These are phyloP conservation scores for Scleromitrula shiraiana DNA, from an alignment of 2,329 filamentous ascomycete species.

Conservation along the genomic window DNA sequence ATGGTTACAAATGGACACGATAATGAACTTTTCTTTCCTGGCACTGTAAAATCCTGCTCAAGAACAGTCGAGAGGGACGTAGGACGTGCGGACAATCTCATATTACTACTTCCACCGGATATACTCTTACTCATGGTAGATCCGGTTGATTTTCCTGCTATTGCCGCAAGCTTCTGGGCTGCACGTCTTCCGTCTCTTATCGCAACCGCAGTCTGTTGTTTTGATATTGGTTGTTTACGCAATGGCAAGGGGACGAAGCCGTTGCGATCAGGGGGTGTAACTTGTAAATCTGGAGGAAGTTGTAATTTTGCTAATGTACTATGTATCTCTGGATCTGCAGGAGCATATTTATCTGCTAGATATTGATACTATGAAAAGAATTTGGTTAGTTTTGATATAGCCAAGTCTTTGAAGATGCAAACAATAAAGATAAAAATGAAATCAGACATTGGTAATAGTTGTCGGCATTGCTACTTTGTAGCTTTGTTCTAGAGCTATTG, in stretches of 20 bases:
- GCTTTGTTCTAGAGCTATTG: slow-evolving; percentile 79
- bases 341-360: slow-evolving; percentile 60
- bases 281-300: slow-evolving; percentile 42
- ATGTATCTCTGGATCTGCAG: slow-evolving; percentile 53
- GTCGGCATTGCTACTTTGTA: slow-evolving; percentile 50
- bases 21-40: slow-evolving; percentile 70
- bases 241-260: slow-evolving; percentile 28
- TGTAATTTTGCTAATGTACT: slow-evolving; percentile 60
- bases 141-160: slow-evolving; percentile 35
- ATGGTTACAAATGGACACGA: slow-evolving; percentile 66
- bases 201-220: slow-evolving; percentile 53
- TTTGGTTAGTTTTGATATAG: slow-evolving; percentile 23
- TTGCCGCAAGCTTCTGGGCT: slow-evolving; percentile 43
- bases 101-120: slow-evolving; percentile 32
- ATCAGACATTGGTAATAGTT: slow-evolving; percentile 42
- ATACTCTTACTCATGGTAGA: slow-evolving; percentile 37
- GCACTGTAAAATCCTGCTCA: slow-evolving; percentile 85
- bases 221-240: slow-evolving; percentile 28
- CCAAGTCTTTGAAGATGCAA: neutral
- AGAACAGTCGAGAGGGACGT: slow-evolving; percentile 58
- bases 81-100: slow-evolving; percentile 34
- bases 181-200: slow-evolving; percentile 57
- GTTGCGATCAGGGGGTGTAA: slow-evolving; percentile 20
- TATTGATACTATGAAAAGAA: slow-evolving; percentile 47
- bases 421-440: slow-evolving; percentile 32